These are phyloP conservation scores for Westerdykella ornata DNA, from an alignment of 2,329 filamentous ascomycete species.

Conservation along the genomic window DNA sequence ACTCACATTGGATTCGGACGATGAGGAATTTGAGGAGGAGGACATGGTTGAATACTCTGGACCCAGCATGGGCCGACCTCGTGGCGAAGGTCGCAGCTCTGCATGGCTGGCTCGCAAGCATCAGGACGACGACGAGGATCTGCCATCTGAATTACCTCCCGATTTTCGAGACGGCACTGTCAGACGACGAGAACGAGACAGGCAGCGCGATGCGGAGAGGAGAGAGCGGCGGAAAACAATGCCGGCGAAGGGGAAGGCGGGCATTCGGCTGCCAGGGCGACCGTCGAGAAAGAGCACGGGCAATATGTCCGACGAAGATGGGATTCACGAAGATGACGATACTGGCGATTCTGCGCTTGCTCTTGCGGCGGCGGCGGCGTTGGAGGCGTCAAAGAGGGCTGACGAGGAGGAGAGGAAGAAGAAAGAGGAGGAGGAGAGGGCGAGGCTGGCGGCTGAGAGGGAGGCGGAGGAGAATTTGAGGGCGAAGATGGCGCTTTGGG, in stretches of 20 bases:
- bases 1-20: constrained; percentile 42
- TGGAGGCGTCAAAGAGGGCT: constrained; percentile 19
- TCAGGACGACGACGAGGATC: constrained; percentile 37
- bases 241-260: constrained; percentile 14
- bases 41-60: constrained; percentile 14
- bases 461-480: constrained; percentile 32
- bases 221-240: constrained; percentile 21
- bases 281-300: constrained; percentile 22
- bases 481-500: constrained; percentile 30
- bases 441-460: constrained; percentile 15
- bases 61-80: constrained; percentile 10
- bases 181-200: constrained; percentile 19
- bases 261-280: constrained; percentile 21
- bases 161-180: constrained; percentile 36
- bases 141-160: constrained; percentile 40
- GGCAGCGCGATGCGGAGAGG: constrained; percentile 10
- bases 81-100: constrained; percentile 23
- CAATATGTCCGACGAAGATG: constrained; percentile 23
- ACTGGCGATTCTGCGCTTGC: constrained; percentile 11
- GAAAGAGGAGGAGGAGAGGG: constrained; percentile 10
- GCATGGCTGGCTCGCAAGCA: constrained; percentile 41
- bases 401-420: constrained; percentile 7
- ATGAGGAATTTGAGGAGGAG: constrained; percentile 31
- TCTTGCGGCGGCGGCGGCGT: constrained; percentile 20
- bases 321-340: constrained; percentile 27